A percentile compares a stretch with the other conserved stretches of the same genome.
Conservation (phyloP, 495 filamentous ascomycete genomes). For the Monascus purpureus region DNA sequence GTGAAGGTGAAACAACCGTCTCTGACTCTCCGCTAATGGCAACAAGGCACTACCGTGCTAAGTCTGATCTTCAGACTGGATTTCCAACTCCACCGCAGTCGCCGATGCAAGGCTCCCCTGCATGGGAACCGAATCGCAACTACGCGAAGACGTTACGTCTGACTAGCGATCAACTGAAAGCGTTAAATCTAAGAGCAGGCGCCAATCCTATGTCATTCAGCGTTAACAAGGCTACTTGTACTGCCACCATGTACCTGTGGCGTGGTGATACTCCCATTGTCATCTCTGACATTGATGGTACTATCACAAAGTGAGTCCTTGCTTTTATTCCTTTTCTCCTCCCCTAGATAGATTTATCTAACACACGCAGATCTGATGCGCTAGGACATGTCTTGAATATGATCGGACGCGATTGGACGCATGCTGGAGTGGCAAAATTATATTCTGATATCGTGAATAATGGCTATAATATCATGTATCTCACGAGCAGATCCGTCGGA, state of each 20-base stretch:
- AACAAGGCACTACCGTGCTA: conserved; percentile 39
- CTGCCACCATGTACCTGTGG: conserved; percentile 88
- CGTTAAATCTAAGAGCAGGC: conserved; percentile 66
- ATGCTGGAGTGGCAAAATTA: conserved; percentile 88
- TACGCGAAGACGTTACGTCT: conserved; percentile 97
- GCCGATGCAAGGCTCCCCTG: conserved; percentile 40
- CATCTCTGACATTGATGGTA: conserved; percentile 97
- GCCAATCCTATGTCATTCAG: conserved; percentile 90
- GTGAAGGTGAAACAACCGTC: conserved; percentile 48
- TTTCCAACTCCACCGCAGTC: conserved; percentile 67
- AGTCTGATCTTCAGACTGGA: conserved; percentile 56
- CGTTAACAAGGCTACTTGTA: conserved; percentile 85
- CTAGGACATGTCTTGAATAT: conserved; percentile 95
- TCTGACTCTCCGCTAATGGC: conserved; percentile 17
- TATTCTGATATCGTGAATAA: conserved; percentile 93
- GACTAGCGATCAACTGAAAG: conserved; percentile 90
- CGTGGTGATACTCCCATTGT: conserved; percentile 79
- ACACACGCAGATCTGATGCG: conserved; percentile 62
- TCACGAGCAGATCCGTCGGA: conserved; percentile 86
- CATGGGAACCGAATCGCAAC: conserved; percentile 59
- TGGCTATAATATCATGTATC: conserved; percentile 97
- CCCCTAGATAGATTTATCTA: too few relatives aligned
- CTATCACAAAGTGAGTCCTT: conserved; percentile 69
- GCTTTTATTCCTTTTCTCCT: neutral
- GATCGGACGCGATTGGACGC: conserved; percentile 97